Base-by-base conservation (phyloP, 805 yeast species). In the Millerozyma miso region DNA sequence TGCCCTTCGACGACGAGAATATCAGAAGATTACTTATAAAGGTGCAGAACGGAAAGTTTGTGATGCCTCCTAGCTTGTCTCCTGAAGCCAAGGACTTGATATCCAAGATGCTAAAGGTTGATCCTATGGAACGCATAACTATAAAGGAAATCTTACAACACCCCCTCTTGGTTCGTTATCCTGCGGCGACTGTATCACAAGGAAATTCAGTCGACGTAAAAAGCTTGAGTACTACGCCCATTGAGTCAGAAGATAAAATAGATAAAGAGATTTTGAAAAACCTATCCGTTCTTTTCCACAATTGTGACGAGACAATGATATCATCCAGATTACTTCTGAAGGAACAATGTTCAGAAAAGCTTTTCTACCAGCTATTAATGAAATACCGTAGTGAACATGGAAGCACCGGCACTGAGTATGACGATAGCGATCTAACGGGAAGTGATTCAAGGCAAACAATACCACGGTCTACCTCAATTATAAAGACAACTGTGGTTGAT, bases 1-100 rank as follows among this genome's bases (percentile, higher is more conserved):
- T 86, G 47, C 95, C 95, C 6, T 86, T 86, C 56, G 91, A 86
- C 59, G 93, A 86, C 62, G 88, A 85, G 47, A 83, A 83, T 54
- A 85, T 86, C 54, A 76, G 88, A 59, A 79, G 76, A 49, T 61
- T 86, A 44, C 62, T 86, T 41, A 58, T 84, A 44, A 86, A 85
- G 61, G 95, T 86, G 19, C 93, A 85, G 60, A 75, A 81, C 26
- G 95, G 95, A 33, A 72, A 67, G 41, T 86, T 76, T 56, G 84
- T 79, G 44, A 81, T 85, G 87, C 93, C 93, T 3, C 61, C 64
- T 6, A 77, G 74, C 40, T 57, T 86, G 35, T 76, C 85, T 20
- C 40, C 50, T 13, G 91, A 85, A 54, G 90, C 93, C 2, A 76
- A 75, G 52, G 82, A 83, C 56, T 71, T 86, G 43, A 77, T 86